Evolutionary conservation across 495 filamentous ascomycete genomes (phyloP), one percentile per base, ranked within the genome.

Genomic region (Penicillium soppii): DNA sequence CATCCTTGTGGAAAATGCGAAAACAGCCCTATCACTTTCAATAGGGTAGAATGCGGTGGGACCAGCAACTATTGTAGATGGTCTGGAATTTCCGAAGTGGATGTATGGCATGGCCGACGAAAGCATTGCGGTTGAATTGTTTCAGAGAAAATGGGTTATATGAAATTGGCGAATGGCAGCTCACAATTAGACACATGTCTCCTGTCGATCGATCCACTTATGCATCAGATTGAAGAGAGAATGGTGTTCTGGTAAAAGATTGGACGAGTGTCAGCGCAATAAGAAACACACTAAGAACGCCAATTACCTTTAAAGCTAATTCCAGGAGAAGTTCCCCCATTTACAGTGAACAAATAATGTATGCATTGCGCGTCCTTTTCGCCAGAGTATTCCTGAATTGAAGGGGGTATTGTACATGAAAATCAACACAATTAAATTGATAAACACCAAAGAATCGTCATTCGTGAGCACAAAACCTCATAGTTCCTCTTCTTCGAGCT

Each of bases 401-500:
- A 40, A 30, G 35, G 25, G 37, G 47, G 47, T 49, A 49, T 49
- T 51, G 29, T 51, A 51, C 48, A 51, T 49, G 46, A 49, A 32
- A 49, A 46, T 23, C 44, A 26, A 47, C 32, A 32, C 20, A 41
- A 49, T 41, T 17, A 49, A 41, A 30, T 23, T 19, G 33, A n/a
- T n/a, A n/a, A 47, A 37, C 20, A 25, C 44, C 43, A 47, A 38
- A 23, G 16, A 46, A 41, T 49, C 47, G 35, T 49, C 25, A 49
- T 38, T 38, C 47, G 37, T 47, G 32, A 47, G 26, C 19, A 35
- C 30, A 9, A 25, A 23, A 30, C 23, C 37, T 68, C 61, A 72
- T 43, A 68, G 53, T 50, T 71, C 71, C 39, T 63, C 63, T 12
- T 66, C 70, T 7, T 61, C 54, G 21, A 50, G 48, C 15, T 59